Percentiles rank a stretch among this genome's conserved stretches.
Evolutionary conservation across 768 basidiomycete genomes (phyloP).

Genomic region (Termitomyces eurrhizus): DNA sequence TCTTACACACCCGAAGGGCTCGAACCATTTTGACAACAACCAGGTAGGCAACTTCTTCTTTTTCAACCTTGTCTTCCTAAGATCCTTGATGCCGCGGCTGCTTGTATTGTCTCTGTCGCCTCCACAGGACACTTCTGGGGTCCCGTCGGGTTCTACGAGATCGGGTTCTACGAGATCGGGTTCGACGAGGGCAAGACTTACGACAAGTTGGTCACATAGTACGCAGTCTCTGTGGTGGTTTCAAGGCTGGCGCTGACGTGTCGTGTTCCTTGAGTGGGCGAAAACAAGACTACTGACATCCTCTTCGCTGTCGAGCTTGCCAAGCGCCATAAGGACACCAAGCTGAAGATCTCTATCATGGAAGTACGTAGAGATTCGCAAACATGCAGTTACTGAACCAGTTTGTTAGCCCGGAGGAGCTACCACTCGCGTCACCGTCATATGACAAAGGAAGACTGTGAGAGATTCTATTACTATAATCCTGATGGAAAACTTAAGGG

Average conservation of each 20-base stretch:
- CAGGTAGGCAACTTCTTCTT: slow-evolving; percentile 21
- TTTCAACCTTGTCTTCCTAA: slow-evolving; percentile 17
- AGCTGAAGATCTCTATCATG: slow-evolving; percentile 7
- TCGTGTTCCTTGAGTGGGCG: slow-evolving; percentile 6
- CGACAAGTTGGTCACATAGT: slow-evolving; percentile 13
- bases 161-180: slow-evolving; percentile 6
- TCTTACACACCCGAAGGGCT: slow-evolving; percentile 19
- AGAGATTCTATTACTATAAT: slow-evolving; percentile 10
- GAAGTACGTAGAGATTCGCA: background rate
- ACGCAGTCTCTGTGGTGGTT: background rate
- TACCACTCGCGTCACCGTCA: slow-evolving; percentile 2
- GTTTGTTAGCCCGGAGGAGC: slow-evolving; percentile 5
- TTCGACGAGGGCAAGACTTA: slow-evolving; percentile 8
- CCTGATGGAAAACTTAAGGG: slow-evolving; percentile 8
- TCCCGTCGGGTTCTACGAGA: slow-evolving; percentile 8
- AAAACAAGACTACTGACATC: slow-evolving; percentile 16
- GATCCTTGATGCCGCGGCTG: background rate
- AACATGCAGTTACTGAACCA: background rate
- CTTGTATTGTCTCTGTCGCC: slow-evolving; percentile 9
- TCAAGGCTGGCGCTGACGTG: background rate
- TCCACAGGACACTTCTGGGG: slow-evolving; percentile 12
- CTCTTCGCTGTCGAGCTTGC: slow-evolving; percentile 4
- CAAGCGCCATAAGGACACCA: slow-evolving; percentile 10
- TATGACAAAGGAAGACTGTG: slow-evolving; percentile 13
- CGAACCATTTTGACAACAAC: slow-evolving; percentile 21